Percentiles rank a stretch among this genome's conserved stretches.
Evolutionary conservation across 345 rosid species (phyloP).

Genomic region (Fremontodendron californicum): DNA sequence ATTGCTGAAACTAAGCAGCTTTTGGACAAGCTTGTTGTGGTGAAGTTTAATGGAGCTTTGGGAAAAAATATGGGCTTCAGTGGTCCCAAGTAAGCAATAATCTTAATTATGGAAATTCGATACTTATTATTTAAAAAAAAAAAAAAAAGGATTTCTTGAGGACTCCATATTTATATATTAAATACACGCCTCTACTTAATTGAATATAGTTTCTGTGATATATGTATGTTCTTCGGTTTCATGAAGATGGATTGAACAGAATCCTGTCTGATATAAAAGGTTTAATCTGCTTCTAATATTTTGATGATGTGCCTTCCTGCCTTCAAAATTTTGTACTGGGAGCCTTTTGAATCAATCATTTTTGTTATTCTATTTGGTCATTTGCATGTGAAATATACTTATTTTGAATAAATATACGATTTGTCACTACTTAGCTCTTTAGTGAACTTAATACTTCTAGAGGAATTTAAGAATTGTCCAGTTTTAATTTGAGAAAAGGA

Average conservation of each 20-base stretch:
- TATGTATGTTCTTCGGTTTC: background rate
- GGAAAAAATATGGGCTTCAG: constrained; percentile 41
- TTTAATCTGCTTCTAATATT: background rate
- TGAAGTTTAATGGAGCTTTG: constrained; percentile 38
- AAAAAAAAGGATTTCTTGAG: background rate
- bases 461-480: background rate
- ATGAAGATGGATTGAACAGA: background rate
- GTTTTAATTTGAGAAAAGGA: background rate
- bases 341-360: background rate
- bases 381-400: background rate
- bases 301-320: background rate
- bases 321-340: background rate
- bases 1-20: constrained; percentile 34
- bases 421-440: background rate
- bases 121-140: background rate
- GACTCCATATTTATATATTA: background rate
- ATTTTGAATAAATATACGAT: background rate
- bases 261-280: background rate
- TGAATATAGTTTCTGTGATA: background rate
- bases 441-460: background rate
- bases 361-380: background rate
- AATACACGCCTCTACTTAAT: background rate
- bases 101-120: background rate
- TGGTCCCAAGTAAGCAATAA: constrained; percentile 47
- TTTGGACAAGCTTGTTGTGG: constrained; percentile 53